A percentile compares a stretch with the other conserved stretches of the same genome.
These are phyloP conservation scores for Thermothielavioides terrestris DNA, from an alignment of 495 filamentous ascomycete species.

Conservation along the genomic window DNA sequence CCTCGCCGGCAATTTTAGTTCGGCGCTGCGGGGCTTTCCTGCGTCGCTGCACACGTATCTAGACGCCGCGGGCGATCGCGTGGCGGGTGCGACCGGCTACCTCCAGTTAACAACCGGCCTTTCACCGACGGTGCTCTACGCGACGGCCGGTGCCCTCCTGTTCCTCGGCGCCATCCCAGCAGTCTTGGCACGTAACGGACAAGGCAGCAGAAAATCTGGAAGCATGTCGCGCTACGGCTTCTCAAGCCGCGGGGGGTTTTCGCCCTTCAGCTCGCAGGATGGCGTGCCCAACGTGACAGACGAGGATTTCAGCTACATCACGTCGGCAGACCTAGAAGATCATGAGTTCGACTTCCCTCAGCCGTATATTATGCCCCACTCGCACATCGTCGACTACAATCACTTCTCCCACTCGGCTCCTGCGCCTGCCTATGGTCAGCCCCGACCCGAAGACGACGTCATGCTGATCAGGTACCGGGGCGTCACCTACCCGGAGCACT, in stretches of 20 bases:
- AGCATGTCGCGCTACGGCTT: constrained; percentile 59
- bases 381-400: constrained; percentile 25
- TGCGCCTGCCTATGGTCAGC: constrained; percentile 18
- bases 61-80: constrained; percentile 32
- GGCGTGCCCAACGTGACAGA: constrained; percentile 58
- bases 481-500: constrained; percentile 65
- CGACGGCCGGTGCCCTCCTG: constrained; percentile 35
- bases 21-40: constrained; percentile 30
- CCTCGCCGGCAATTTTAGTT: constrained; percentile 34
- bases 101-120: constrained; percentile 43
- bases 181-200: constrained; percentile 35
- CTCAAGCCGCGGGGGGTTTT: constrained; percentile 43
- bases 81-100: constrained; percentile 49
- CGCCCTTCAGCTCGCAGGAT: constrained; percentile 45
- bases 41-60: constrained; percentile 41
- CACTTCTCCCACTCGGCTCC: constrained; percentile 20
- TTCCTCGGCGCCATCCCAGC: constrained; percentile 43
- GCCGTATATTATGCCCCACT: constrained; percentile 28
- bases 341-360: constrained; percentile 23
- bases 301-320: constrained; percentile 74
- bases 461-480: constrained; percentile 65
- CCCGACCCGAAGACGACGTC: constrained; percentile 57
- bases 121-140: constrained; percentile 38
- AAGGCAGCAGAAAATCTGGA: constrained; percentile 12
- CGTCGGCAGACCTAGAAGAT: constrained; percentile 55